Base-by-base conservation (phyloP, 2,329 filamentous ascomycete species). In the Fusarium sp. region DNA sequence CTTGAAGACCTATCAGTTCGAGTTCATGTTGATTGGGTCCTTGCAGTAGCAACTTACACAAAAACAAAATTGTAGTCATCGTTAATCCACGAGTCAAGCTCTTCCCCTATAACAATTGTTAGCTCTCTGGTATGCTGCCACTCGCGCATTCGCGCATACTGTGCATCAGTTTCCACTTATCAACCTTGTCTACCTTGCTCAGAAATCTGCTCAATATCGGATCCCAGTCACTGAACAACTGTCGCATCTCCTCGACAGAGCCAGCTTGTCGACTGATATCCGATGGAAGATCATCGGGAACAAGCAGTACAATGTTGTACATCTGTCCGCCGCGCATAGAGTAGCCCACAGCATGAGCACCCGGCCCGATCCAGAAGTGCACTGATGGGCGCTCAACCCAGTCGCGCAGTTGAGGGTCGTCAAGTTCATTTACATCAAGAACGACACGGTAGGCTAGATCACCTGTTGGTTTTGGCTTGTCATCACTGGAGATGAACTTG, bases 371-470 rank as follows among this genome's bases (percentile, higher is more conserved):
- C 90, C 90, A 92, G 73, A 90, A 88, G 68, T 88, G 83, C 13
- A 85, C 83, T 3, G 81, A 79, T 0, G 86, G 84, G 1, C 84
- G 83, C 10, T 80, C 74, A 2, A 91, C 84, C 79, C 86, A 86
- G 0, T 83, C 79, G 20, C 80, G 78, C 6, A 92, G 75, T 35
- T 84, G 81, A 1, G 23, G 80, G 41, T 89, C 86, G 0, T 78
- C 68, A 3, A 91, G 81, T 29, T 89, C 80, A 10, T 86, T 82
- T 0, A 85, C 72, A 1, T 79, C 76, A 5, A 92, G 79, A 0
- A 90, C 84, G 33, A 91, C 85, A 3, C 89, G 82, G 71, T 91
- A 92, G 2, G 89, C 90, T 16, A 92, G 76, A 73, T 92, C 89
- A 0, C 89, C 89, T 0, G 89, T 91, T 0, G 87, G 84, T 10